Percentiles rank a stretch among this genome's conserved stretches.
Evolutionary conservation across 2,329 filamentous ascomycete genomes (phyloP).

Genomic region (Pyrenochaeta sp.): DNA sequence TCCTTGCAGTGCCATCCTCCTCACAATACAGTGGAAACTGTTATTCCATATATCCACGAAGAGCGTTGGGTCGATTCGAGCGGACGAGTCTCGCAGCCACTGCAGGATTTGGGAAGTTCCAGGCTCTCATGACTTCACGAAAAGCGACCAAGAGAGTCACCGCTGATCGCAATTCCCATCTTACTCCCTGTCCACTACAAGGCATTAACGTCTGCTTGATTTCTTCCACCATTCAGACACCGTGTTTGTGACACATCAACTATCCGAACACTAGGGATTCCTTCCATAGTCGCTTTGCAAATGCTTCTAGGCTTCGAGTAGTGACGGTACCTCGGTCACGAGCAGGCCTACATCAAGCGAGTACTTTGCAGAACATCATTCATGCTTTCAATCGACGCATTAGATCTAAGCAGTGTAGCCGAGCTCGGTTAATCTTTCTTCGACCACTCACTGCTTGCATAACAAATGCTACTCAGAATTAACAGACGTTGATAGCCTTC

Average conservation of each 20-base stretch:
- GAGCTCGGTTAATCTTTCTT: background rate
- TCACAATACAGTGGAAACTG: conserved; percentile 9
- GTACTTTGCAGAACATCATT: background rate
- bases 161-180: conserved; percentile 13
- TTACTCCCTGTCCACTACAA: conserved; percentile 3
- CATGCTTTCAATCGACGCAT: background rate
- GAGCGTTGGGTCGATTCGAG: background rate
- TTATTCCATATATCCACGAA: conserved; percentile 2
- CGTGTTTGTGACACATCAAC: background rate
- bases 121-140: background rate
- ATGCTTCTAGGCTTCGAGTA: background rate
- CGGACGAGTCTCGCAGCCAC: background rate
- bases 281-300: background rate
- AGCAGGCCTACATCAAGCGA: no score
- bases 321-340: background rate
- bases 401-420: background rate
- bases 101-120: background rate
- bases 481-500: background rate
- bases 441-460: background rate
- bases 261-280: background rate
- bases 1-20: conserved; percentile 4
- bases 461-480: conserved; percentile 5
- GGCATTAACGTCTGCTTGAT: conserved; percentile 1
- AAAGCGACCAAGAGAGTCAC: conserved; percentile 3
- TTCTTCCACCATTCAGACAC: conserved; percentile 16